Conservation (phyloP, 441 rosid species). For the Kokia cookei region DNA sequence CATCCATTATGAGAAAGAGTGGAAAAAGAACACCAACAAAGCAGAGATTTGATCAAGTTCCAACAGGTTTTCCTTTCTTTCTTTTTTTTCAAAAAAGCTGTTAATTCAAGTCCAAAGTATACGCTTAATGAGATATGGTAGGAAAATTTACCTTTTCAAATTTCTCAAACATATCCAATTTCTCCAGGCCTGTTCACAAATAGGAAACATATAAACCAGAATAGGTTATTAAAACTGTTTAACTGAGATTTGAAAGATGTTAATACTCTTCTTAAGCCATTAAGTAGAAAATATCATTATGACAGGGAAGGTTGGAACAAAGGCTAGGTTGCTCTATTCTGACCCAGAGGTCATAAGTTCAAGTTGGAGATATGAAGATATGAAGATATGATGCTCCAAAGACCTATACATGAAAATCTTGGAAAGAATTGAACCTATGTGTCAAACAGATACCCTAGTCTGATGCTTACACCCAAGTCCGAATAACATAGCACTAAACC, state of each 20-base stretch:
- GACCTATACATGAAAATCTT: neutral
- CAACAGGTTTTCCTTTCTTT: neutral
- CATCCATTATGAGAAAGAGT: neutral
- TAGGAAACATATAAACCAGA: neutral
- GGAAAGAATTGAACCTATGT: neutral
- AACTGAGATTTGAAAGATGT: neutral
- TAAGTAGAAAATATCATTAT: neutral
- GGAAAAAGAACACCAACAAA: neutral
- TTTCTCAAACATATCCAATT: conserved; percentile 35
- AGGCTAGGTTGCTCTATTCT: neutral
- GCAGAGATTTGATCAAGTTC: neutral
- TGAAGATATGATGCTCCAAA: neutral
- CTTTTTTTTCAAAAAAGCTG: neutral
- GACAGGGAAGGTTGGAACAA: neutral
- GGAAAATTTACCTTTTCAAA: conserved; percentile 30
- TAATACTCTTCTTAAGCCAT: neutral
- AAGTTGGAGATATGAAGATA: neutral
- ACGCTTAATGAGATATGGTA: neutral
- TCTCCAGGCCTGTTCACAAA: conserved; percentile 20
- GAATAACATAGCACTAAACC: neutral
- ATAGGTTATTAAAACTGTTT: neutral
- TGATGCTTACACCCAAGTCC: neutral
- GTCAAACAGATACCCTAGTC: neutral
- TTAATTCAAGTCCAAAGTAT: neutral
- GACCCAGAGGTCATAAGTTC: neutral